These are phyloP conservation scores for Caulochytrium protostelioides DNA, from an alignment of 371 early-diverging fungal genomes.

Conservation along the genomic window DNA sequence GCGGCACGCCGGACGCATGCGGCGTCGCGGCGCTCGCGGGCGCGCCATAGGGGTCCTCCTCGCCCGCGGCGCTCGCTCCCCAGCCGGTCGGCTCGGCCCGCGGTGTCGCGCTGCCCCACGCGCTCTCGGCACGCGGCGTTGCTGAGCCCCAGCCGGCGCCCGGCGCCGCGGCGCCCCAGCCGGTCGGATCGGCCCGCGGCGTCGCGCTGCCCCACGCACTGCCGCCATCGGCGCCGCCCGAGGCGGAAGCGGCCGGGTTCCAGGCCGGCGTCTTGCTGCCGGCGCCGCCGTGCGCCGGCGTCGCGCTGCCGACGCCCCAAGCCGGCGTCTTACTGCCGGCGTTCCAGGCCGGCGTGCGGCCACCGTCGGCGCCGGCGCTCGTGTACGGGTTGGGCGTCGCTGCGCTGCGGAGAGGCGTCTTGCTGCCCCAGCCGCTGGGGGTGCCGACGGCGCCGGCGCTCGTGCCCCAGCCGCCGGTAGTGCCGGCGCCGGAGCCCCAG, in stretches of 20 bases:
- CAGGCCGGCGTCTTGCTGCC: conserved; percentile 9
- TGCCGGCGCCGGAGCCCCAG: no score
- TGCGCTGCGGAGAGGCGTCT: conserved; percentile 14
- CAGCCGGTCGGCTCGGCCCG: background rate
- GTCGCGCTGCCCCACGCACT: conserved; percentile 15
- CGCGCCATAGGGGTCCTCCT: conserved; percentile 5
- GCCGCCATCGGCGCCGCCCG: background rate
- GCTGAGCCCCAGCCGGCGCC: conserved; percentile 1
- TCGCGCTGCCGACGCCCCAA: conserved; percentile 20
- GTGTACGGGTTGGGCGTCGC: conserved; percentile 31
- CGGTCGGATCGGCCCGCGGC: conserved; percentile 8
- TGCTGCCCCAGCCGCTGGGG: conserved; percentile 11
- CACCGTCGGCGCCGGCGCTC: conserved; percentile 13
- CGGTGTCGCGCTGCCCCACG: background rate
- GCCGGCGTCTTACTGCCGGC: conserved; percentile 39
- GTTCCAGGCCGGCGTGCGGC: conserved; percentile 57
- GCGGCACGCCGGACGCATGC: conserved; percentile 3
- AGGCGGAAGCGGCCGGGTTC: no score
- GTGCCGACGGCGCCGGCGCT: conserved; percentile 1
- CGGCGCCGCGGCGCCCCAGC: conserved; percentile 5
- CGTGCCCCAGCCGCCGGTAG: conserved; percentile 10
- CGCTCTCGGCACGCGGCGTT: background rate
- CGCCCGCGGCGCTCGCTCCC: conserved; percentile 1
- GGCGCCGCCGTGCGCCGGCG: conserved; percentile 16
- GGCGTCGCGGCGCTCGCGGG: conserved; percentile 3